phyloP scores from a whole-genome alignment of 305 asterid species.

The Fraxinus paxiana region DNA sequence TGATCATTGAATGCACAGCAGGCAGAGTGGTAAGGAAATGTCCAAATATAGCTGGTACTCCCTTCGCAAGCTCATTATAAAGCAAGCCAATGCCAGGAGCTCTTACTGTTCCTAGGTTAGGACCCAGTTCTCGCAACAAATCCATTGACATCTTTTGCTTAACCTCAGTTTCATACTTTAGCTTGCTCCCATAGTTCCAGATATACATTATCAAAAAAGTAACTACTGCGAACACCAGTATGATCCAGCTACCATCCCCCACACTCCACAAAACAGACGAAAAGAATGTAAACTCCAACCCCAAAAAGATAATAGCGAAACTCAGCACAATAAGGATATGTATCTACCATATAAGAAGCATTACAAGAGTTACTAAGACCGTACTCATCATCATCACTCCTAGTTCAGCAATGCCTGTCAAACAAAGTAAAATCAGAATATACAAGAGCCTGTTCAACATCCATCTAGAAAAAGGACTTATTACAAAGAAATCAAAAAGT shows the following conservation, averaged over 20 bases:
- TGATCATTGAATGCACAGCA: slow-evolving; percentile 94
- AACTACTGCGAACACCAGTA: slow-evolving; percentile 76
- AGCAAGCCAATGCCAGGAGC: slow-evolving; percentile 98
- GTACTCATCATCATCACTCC: slow-evolving; percentile 99
- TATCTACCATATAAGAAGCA: slow-evolving; percentile 99
- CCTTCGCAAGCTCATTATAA: slow-evolving; percentile 92
- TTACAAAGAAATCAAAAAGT: background rate
- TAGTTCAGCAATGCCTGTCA: slow-evolving; percentile 83
- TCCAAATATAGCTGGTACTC: slow-evolving; percentile 90
- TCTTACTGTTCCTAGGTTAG: slow-evolving; percentile 83
- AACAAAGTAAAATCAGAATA: slow-evolving; percentile 35
- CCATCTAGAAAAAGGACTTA: background rate
- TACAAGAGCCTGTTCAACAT: background rate
- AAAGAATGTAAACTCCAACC: slow-evolving; percentile 79
- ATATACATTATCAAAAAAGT: slow-evolving; percentile 78
- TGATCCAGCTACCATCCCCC: slow-evolving; percentile 98
- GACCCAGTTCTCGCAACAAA: slow-evolving; percentile 78
- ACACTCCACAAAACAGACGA: slow-evolving; percentile 92
- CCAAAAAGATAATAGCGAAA: slow-evolving; percentile 70
- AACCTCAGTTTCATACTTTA: slow-evolving; percentile 93
- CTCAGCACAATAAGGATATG: slow-evolving; percentile 73
- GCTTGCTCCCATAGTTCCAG: slow-evolving; percentile 99
- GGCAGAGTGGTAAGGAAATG: slow-evolving; percentile 92
- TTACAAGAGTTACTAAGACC: slow-evolving; percentile 79
- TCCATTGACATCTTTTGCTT: slow-evolving; percentile 87